phyloP scores from a whole-genome alignment of 2,329 filamentous ascomycete species.

The Colletotrichum camelliae region DNA sequence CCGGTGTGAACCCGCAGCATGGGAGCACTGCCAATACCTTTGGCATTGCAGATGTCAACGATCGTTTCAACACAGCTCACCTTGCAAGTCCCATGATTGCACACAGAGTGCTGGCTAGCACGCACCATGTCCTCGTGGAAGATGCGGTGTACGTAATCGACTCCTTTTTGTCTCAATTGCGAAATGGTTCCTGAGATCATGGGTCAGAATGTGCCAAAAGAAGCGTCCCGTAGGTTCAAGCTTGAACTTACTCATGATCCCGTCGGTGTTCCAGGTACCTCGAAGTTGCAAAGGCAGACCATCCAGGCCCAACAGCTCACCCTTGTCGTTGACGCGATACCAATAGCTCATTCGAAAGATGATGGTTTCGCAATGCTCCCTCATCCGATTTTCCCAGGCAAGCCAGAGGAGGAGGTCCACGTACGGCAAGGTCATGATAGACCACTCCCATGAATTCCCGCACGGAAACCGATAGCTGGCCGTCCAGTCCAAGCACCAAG shows the following conservation, averaged over 20 bases:
- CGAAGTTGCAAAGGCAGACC: not conserved
- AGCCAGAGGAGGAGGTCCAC: not conserved
- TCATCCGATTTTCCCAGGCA: not conserved
- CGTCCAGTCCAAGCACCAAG: not conserved
- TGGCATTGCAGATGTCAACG: too few relatives aligned
- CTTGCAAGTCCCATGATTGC: too few relatives aligned
- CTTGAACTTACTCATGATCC: not conserved
- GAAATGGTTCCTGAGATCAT: not conserved
- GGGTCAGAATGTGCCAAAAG: not conserved
- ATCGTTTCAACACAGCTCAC: too few relatives aligned
- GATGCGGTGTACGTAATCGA: not conserved
- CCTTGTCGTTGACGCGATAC: not conserved
- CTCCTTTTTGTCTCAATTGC: not conserved
- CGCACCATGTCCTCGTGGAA: too few relatives aligned
- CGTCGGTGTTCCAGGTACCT: not conserved
- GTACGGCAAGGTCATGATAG: not conserved
- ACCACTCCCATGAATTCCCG: too few relatives aligned
- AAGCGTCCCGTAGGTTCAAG: not conserved
- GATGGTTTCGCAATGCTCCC: not conserved
- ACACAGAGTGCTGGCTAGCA: too few relatives aligned
- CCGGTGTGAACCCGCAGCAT: not conserved
- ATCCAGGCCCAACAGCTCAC: not conserved
- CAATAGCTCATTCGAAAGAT: not conserved
- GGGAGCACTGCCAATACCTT: not conserved
- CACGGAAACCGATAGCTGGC: too few relatives aligned